Evolutionary conservation across 2,329 filamentous ascomycete genomes (phyloP), one percentile per base, ranked within the genome.

Genomic region (Fusarium algeriense): DNA sequence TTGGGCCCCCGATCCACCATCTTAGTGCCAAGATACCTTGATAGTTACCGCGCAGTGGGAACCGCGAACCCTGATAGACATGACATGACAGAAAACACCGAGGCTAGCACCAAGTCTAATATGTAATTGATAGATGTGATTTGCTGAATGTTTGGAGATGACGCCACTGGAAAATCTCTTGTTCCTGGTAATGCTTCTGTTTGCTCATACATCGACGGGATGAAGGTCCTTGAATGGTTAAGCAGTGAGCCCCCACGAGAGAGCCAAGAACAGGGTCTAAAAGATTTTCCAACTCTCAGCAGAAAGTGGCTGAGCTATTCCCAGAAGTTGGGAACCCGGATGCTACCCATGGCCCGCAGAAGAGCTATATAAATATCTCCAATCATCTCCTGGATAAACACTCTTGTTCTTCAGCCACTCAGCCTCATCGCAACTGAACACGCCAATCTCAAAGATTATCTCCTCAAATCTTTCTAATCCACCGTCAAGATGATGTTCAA

Each of bases 401-500:
- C 32, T 38, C 48, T 48, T 41, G 30, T 53, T 62, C 60, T 15
- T 70, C 65, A 75, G 67, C 66, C 70, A 70, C 53, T 61, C 69
- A 73, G 63, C 64, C 65, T 63, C 50, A 62, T 30, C 56, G 38
- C 37, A 53, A 56, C 43, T 64, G 41, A 37, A 23, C 41, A 30
- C 15, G 53, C 57, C 44, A 71, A 54, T 9, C 19, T 7, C 41
- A 62, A 52, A 71, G 61, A 50, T 38, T 30, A 30, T 9, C 7
- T 30, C 30, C 30, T 30, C 30, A 58, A 46, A 20, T 44, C 38
- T 46, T 57, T 50, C 40, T 17, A 20, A 14, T 46, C 35, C 43
- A 56, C 35, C 28, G 57, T 52, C 58, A 77, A 75, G 66, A 77
- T 77, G 75, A 74, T 76, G 72, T 72, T 75, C 73, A 72, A 74